Base-by-base conservation (phyloP, 2,329 filamentous ascomycete genomes). In the Aphanocladium album region DNA sequence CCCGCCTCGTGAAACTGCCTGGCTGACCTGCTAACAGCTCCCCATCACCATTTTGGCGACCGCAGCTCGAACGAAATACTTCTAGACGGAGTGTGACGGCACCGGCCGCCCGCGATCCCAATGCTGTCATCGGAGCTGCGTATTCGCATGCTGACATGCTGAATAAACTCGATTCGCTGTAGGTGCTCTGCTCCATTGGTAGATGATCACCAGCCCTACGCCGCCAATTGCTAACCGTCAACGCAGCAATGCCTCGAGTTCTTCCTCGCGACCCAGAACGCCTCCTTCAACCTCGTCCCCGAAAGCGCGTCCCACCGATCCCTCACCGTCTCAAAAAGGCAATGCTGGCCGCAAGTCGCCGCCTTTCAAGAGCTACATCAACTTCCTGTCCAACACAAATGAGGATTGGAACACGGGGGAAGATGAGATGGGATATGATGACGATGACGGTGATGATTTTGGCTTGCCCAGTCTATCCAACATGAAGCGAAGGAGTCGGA, bases 101-200 rank as follows among this genome's bases (percentile, higher is more conserved):
- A 23, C 68, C 73, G 46, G 65, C 65, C 35, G 72, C 78, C 56
- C 82, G 83, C 71, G 87, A 89, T 67, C 77, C 86, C 55, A 85
- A 80, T 69, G 84, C 93, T 63, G 90, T 99, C 39, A 89, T 98
- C 62, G 95, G 95, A 67, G 95, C 95, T 60, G 89, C 93, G 50
- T 99, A 99, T 73, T 98, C 95, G 16, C 95, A 99, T 75, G 91
- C 93, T 30, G 93, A 98, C 76, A 91, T 96, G 71, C 82, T 97
- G 68, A 96, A 39, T 17, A 39, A 93, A 75, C 89, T 93, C 70
- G 90, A 91, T 70, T 85, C 87, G 30, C 69, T 93, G 91, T 95
- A 83, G 66, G 83, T 74, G 35, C 21, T n/a, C 46, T 41, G 25
- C 37, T 9, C 9, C 23, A 37, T 19, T 52, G 17, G 23, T 21